Percentiles rank a stretch among this genome's conserved stretches.
Conservation (phyloP, 2,329 filamentous ascomycete genomes). For the Bisporella sp. region DNA sequence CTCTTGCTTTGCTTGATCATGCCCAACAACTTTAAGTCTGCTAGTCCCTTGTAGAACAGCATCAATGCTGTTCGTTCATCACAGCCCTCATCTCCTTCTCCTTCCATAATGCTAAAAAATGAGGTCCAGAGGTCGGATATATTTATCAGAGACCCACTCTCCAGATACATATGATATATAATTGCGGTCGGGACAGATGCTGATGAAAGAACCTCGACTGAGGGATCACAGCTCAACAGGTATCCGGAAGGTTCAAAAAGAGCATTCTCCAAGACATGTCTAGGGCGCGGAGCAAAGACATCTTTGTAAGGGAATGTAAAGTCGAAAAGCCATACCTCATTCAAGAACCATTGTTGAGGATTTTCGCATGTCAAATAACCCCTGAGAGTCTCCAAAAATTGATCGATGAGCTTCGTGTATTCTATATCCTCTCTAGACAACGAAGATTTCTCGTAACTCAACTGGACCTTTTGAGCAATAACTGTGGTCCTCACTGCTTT, state of each 20-base stretch:
- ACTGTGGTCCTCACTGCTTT: constrained; percentile 70
- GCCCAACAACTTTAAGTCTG: constrained; percentile 79
- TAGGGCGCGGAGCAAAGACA: constrained; percentile 69
- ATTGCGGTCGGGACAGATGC: constrained; percentile 66
- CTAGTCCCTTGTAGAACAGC: constrained; percentile 77
- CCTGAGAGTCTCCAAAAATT: constrained; percentile 43
- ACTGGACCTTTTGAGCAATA: constrained; percentile 72
- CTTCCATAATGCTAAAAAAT: constrained; percentile 54
- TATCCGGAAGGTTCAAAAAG: constrained; percentile 71
- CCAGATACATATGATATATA: constrained; percentile 71
- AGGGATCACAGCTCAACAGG: constrained; percentile 58
- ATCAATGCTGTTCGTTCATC: constrained; percentile 56
- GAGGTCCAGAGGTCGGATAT: constrained; percentile 74
- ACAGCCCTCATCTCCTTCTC: constrained; percentile 29
- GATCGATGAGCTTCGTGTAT: constrained; percentile 60
- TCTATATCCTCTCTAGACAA: constrained; percentile 64
- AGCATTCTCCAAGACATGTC: constrained; percentile 63
- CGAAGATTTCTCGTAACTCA: constrained; percentile 66
- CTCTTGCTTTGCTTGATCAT: constrained; percentile 85
- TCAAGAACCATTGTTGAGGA: constrained; percentile 46
- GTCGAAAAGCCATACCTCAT: constrained; percentile 73
- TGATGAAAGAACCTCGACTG: constrained; percentile 43
- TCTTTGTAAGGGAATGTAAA: constrained; percentile 61
- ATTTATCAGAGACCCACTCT: constrained; percentile 71
- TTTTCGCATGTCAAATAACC: constrained; percentile 34